Evolutionary conservation across 345 rosid species (phyloP), one percentile per base, ranked within the genome.

Genomic region (Atalantia buxifolia): DNA sequence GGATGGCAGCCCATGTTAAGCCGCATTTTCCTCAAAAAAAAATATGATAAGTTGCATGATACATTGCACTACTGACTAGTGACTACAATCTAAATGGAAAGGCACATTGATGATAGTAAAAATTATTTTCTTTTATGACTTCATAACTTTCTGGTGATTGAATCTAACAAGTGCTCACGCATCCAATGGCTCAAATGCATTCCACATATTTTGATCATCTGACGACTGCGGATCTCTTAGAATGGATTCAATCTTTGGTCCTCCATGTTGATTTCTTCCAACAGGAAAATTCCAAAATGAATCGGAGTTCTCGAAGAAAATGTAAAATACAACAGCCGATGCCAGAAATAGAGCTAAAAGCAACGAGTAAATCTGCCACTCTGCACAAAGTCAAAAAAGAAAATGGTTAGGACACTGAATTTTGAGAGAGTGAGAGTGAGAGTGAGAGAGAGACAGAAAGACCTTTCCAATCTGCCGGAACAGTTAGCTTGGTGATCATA

Each of bases 391-490:
- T 53, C 56, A 57, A 14, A 25, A 38, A 61, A 25, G 33, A 66
- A 69, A 53, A 71, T 0, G 33, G 22, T 10, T 40, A 66, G 33
- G 40, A 40, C 1, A 25, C 22, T 4, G 9, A 50, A 71, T 21
- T 62, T 28, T 45, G 18, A 1, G 50, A 21, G 30, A 0, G 75
- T 45, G 18, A 1, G 50, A 21, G 30, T 1, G 75, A n/a, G 74
- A 70, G 65, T 7, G 61, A 22, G 81, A 65, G 80, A 69, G 83
- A 25, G 6, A 1, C 8, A 59, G 74, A 82, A 50, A 66, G 45
- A 92, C 98, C 97, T 91, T 93, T 93, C 98, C 97, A 95, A 81
- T 95, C 98, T 62, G 94, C 93, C 45, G 98, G 97, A 72, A 92
- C 98, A 79, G 67, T 91, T 80, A 93, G 85, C 88, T 89, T 93